These are phyloP conservation scores for Oldenlandia corymbosa DNA, from an alignment of 257 asterid genomes.

Conservation along the genomic window DNA sequence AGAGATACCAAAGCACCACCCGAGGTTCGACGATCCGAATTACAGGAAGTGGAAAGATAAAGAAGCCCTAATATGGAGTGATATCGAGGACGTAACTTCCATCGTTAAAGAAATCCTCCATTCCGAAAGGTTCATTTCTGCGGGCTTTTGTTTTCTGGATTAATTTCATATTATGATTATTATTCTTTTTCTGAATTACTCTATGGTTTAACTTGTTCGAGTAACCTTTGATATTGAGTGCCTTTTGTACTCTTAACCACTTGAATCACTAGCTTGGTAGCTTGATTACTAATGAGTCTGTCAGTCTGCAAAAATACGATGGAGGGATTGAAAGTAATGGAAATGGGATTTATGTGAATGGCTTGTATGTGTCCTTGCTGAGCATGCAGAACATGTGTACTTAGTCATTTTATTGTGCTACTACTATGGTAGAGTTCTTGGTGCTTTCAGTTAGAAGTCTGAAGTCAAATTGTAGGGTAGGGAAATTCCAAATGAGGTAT, in stretches of 20 bases:
- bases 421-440: background rate
- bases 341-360: background rate
- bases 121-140: slow-evolving; percentile 44
- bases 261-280: background rate
- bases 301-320: too few species aligned
- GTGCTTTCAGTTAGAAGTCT: background rate
- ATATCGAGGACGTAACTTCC: slow-evolving; percentile 52
- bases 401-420: background rate
- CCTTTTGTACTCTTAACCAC: too few species aligned
- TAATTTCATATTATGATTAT: too few species aligned
- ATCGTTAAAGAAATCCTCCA: slow-evolving; percentile 72
- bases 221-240: background rate
- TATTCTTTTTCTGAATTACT: too few species aligned
- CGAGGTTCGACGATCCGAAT: slow-evolving; percentile 42
- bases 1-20: slow-evolving; percentile 30
- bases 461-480: background rate
- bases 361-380: background rate
- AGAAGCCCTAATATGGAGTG: slow-evolving; percentile 62
- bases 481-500: background rate
- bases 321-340: too few species aligned
- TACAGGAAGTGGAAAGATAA: slow-evolving; percentile 59
- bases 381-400: background rate
- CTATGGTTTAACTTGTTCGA: background rate
- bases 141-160: too few species aligned
- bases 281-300: background rate